These are phyloP conservation scores for Penicillium ucsense DNA, from an alignment of 495 filamentous ascomycete genomes.

Conservation along the genomic window DNA sequence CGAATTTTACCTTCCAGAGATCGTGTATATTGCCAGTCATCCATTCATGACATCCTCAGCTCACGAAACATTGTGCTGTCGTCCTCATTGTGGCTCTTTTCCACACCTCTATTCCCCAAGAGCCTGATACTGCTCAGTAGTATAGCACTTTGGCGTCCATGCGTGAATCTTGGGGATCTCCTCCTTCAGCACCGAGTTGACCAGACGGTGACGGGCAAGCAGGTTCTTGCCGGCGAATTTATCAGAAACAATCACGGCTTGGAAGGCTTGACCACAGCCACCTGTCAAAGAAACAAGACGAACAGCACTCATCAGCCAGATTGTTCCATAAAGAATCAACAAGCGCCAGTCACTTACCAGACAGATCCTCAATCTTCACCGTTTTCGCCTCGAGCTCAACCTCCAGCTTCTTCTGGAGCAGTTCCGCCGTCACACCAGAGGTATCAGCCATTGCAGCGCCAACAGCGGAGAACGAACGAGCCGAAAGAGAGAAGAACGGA, in stretches of 20 bases:
- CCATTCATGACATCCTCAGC: too few relatives aligned
- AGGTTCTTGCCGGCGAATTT: constrained; percentile 79
- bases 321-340: not conserved
- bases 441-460: constrained; percentile 40
- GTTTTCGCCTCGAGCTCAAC: constrained; percentile 68
- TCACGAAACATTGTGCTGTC: too few relatives aligned
- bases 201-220: constrained; percentile 78
- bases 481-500: constrained; percentile 31
- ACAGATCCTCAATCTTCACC: constrained; percentile 89
- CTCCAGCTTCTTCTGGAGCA: constrained; percentile 57
- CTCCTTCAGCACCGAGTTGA: constrained; percentile 78
- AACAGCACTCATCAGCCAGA: too few relatives aligned
- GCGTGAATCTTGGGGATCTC: constrained; percentile 95
- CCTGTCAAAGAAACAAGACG: constrained; percentile 36
- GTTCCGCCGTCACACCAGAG: constrained; percentile 57
- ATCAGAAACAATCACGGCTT: constrained; percentile 82
- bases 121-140: constrained; percentile 85
- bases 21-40: too few relatives aligned
- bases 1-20: too few relatives aligned
- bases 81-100: not conserved
- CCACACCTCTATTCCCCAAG: constrained; percentile 37
- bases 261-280: constrained; percentile 93
- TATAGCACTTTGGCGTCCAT: constrained; percentile 97
- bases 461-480: constrained; percentile 29
- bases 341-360: constrained; percentile 46